Evolutionary conservation across 305 asterid species (phyloP), one percentile per base, ranked within the genome.

Genomic region (Fraxinus xanthoxyloides): DNA sequence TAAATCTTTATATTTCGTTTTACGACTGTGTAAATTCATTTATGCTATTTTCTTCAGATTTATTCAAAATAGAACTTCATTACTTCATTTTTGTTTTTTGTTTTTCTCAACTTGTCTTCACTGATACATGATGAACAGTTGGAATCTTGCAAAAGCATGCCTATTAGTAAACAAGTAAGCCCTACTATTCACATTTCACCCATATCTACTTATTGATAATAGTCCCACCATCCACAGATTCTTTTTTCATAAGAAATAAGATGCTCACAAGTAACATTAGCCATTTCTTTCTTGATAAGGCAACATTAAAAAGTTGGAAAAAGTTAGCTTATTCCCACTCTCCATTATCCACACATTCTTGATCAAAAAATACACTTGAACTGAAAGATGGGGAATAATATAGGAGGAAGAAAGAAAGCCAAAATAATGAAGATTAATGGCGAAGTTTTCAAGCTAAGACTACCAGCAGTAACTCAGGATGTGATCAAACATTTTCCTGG

Each of bases 371-470:
- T 59, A 5, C 72, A 9, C n/a, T 63, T 0, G 2, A 63, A 63
- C 15, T 24, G 15, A 54, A n/a, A 21, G 3, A 89, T 93, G 98
- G 98, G 98, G 4, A 93, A 93, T 88, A 76, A n/a, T 77, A 82
- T 93, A 5, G 90, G 81, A 26, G 79, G 81, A 79, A 73, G 72
- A 30, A 86, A 82, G 72, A 88, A 77, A 75, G 90, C 91, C 83
- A 89, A 87, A 85, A 88, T 92, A 40, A 89, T 93, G 90, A 91
- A 89, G 85, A 87, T 89, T 59, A 88, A 87, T 79, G 98, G 97
- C 72, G 86, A 92, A 48, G 81, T 82, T 15, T 86, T 91, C 84
- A 91, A 90, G 91, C 76, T 91, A 0, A 90, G 86, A 67, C 34
- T 88, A 1, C 97, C 97, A 15, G 74, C 88, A 28, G 77, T 70